Evolutionary conservation across 768 basidiomycete genomes (phyloP), one percentile per base, ranked within the genome.

Genomic region (Rubroboletus pulcherrimus): DNA sequence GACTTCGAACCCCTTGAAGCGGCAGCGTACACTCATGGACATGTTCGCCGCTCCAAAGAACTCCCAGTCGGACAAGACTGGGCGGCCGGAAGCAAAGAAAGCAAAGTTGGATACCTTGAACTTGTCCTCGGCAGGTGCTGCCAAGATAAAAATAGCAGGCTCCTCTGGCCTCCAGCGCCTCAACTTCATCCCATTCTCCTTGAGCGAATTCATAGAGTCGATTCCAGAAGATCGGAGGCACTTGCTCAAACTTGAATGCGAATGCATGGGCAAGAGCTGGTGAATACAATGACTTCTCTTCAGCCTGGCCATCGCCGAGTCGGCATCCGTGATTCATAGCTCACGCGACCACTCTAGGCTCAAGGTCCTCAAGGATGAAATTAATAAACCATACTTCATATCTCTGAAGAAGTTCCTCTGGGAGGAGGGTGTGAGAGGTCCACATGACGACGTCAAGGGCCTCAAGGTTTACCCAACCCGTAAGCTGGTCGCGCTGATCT

Each of bases 391-490:
- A 0, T 93, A 91, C 70, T 93, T 93, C 63, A 71, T 91, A 49
- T 65, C 79, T 26, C 69, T 93, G 53, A 91, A 93, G 69, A 72
- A 75, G 50, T 90, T 84, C 60, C 76, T 92, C 19, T 84, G 81
- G 79, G 72, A 79, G 6, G 81, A 86, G 65, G 87, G 86, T 17
- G 81, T 86, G 12, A 75, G 67, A 56, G 82, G 80, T 29, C 70
- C 76, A 4, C 74, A 80, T 21, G 81, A 84, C 64, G 74, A 69
- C 41, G 65, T 73, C 21, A 71, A 72, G 17, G 63, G 69, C 35
- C 69, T 81, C 54, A 86, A 81, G 64, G 79, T 97, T 35, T 96
- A 88, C 68, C 94, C 94, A 15, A 73, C 84, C 42, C 83, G 93
- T 92, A 58, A 69, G 71, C 50, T 46, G 40, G 17, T 40, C 35